phyloP scores from a whole-genome alignment of 2,329 filamentous ascomycete species.

The Plenodomus biglobosus region DNA sequence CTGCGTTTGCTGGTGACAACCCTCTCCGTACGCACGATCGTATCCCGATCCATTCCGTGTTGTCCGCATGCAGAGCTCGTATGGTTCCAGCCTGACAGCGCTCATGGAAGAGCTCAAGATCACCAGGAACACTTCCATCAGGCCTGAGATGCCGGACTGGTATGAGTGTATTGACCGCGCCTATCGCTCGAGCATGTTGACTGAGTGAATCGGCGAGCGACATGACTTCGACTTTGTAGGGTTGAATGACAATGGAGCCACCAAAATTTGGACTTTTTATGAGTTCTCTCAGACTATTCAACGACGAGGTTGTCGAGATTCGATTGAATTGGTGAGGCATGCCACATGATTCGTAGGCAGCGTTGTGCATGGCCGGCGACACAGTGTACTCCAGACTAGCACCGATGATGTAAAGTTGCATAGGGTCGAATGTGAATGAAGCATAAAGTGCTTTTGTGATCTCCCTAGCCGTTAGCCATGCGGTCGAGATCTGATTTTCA shows the following conservation, averaged over 20 bases:
- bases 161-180: constrained; percentile 74
- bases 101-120: constrained; percentile 55
- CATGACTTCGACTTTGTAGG: constrained; percentile 73
- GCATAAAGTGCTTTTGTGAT: constrained; percentile 67
- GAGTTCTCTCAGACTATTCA: constrained; percentile 65
- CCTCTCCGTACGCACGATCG: constrained; percentile 71
- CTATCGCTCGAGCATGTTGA: constrained; percentile 71
- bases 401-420: constrained; percentile 75
- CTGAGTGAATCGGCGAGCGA: constrained; percentile 67
- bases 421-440: constrained; percentile 66
- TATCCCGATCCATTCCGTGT: constrained; percentile 81
- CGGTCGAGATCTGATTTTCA: constrained; percentile 44
- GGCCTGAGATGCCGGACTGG: constrained; percentile 64
- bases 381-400: constrained; percentile 70
- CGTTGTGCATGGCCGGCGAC: constrained; percentile 76
- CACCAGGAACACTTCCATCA: constrained; percentile 60
- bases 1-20: constrained; percentile 68
- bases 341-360: constrained; percentile 66
- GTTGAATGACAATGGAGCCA: constrained; percentile 70
- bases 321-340: constrained; percentile 69
- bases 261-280: constrained; percentile 69
- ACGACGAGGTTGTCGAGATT: constrained; percentile 61
- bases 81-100: constrained; percentile 67
- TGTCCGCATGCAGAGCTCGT: constrained; percentile 72
- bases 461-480: constrained; percentile 61